These are phyloP conservation scores for Castanea mollissima DNA, from an alignment of 306 rosid species.

Conservation along the genomic window DNA sequence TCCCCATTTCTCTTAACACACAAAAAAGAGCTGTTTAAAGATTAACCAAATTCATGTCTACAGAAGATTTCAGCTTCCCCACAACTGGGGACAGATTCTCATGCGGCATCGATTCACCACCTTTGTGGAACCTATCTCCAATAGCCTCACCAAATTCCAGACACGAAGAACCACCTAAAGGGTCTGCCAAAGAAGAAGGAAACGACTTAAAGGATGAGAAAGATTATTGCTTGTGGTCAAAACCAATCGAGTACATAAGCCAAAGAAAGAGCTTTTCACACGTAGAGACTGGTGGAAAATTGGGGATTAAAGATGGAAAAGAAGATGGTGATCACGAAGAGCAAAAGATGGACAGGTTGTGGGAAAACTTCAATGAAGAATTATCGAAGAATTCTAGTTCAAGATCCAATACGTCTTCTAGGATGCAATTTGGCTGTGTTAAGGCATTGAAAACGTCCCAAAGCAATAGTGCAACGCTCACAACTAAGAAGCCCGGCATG, in stretches of 20 bases:
- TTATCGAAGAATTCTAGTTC: constrained; percentile 26
- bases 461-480: not conserved
- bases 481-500: constrained; percentile 33
- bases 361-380: constrained; percentile 64
- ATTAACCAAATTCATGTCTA: constrained; percentile 29
- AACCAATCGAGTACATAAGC: not conserved
- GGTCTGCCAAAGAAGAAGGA: not conserved
- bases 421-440: constrained; percentile 29
- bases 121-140: constrained; percentile 43
- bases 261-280: constrained; percentile 28
- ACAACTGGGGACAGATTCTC: constrained; percentile 20
- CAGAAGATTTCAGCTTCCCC: constrained; percentile 50
- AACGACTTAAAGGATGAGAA: not conserved
- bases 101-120: constrained; percentile 39
- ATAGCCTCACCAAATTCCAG: constrained; percentile 22
- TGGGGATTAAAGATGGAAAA: not conserved
- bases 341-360: constrained; percentile 54
- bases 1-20: constrained; percentile 9
- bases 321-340: constrained; percentile 25
- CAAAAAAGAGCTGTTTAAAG: constrained; percentile 8
- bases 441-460: constrained; percentile 11
- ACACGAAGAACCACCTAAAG: not conserved
- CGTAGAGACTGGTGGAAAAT: constrained; percentile 9
- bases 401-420: constrained; percentile 32
- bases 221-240: not conserved